Evolutionary conservation across 2,329 filamentous ascomycete genomes (phyloP), one percentile per base, ranked within the genome.

Genomic region (Curvularia verruculosa): DNA sequence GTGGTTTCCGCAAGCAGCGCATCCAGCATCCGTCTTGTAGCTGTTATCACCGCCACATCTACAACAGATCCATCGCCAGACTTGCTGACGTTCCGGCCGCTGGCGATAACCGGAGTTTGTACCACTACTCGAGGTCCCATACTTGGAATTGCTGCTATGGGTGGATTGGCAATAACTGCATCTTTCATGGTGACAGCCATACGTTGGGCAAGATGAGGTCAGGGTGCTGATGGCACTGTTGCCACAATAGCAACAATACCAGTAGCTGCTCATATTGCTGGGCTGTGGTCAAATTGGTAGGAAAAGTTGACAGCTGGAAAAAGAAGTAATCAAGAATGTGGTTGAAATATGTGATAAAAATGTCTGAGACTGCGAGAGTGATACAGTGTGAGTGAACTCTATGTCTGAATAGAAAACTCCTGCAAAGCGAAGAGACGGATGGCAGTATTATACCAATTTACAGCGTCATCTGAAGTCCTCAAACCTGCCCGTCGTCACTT

Each of bases 1-100:
- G 44, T 53, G 51, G 21, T 53, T 41, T 10, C 2, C 31, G 37
- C 51, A 53, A 19, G 1, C n/a, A 7, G 51, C 43, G 24, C 51
- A 53, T 5, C 51, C 51, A 2, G 2, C 6, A n/a, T 53, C 51
- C 10, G 24, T 44, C 8, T 26, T 28, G 26, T 24, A 34, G 21
- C 26, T 21, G 18, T 53, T 44, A 15, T 31, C 28, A 3, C 37
- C 3, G 8, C 36, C 26, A 26, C 51, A 53, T 8, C 1, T 10
- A 18, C 51, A 53, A 10, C 51, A 53, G 3, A 24, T 29, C 51
- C 51, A 53, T 3, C 44, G 34, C 36, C 2, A 26, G 5, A 40
- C 18, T 5, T 36, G 13, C 3, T 26, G 39, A 2, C 37, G 24
- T 8, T 48, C 26, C 1, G 43, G 51, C 13, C 19, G 44, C 36